A percentile compares a stretch with the other conserved stretches of the same genome.
These are phyloP conservation scores for Ceratocystis smalleyi DNA, from an alignment of 2,329 filamentous ascomycete species.

Conservation along the genomic window DNA sequence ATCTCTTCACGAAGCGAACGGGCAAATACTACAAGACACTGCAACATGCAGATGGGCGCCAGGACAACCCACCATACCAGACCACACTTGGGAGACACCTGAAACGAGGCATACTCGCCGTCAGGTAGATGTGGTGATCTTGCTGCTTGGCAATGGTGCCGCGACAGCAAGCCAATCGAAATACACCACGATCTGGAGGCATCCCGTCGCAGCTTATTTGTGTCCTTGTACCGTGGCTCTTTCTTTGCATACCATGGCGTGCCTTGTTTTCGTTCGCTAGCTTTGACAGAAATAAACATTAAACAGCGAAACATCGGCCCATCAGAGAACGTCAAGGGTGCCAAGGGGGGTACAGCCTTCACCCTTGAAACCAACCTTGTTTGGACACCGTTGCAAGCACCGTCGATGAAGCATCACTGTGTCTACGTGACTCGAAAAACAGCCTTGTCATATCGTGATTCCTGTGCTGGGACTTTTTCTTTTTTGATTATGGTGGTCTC, in stretches of 20 bases:
- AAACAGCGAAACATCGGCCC: not conserved
- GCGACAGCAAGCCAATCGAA: not conserved
- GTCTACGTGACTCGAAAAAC: not conserved
- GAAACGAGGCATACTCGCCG: too few relatives aligned
- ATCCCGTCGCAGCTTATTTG: not conserved
- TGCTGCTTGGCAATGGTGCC: not conserved
- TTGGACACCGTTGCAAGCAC: not conserved
- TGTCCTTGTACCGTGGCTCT: not conserved
- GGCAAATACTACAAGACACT: not conserved
- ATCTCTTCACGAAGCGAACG: not conserved
- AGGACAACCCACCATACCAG: too few relatives aligned
- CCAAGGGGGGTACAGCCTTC: not conserved
- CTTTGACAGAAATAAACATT: slow-evolving; percentile 1
- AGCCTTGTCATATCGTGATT: not conserved
- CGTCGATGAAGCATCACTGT: not conserved
- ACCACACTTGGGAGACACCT: too few relatives aligned
- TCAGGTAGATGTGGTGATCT: not conserved
- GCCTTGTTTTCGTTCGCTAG: not conserved
- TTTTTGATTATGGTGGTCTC: not conserved
- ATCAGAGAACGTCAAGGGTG: too few relatives aligned
- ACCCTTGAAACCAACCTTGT: slow-evolving; percentile 3
- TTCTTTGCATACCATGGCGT: not conserved
- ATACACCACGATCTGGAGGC: not conserved
- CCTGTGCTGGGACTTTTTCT: not conserved
- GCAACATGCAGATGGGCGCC: not conserved